phyloP scores from a whole-genome alignment of 441 rosid species.

The Populus tomentosa region DNA sequence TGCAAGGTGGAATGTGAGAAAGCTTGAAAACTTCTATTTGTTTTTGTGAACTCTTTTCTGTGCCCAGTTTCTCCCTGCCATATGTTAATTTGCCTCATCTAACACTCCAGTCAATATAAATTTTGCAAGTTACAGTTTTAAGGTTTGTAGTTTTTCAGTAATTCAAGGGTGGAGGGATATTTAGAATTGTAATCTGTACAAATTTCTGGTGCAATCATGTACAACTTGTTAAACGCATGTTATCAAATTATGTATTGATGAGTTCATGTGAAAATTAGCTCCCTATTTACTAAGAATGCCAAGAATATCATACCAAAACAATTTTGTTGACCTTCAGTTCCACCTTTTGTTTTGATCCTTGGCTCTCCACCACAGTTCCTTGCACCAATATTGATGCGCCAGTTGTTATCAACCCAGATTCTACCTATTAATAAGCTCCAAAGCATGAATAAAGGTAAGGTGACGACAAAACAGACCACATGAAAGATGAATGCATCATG shows the following conservation, averaged over 20 bases:
- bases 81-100: neutral
- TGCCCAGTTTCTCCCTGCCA: neutral
- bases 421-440: constrained; percentile 45
- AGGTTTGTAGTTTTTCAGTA: neutral
- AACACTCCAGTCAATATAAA: neutral
- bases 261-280: neutral
- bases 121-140: neutral
- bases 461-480: neutral
- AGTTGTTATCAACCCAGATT: constrained; percentile 68
- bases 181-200: neutral
- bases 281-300: constrained; percentile 2
- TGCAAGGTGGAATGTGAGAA: neutral
- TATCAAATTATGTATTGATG: neutral
- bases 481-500: neutral
- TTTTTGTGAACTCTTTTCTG: neutral
- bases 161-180: neutral
- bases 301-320: constrained; percentile 48
- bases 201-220: neutral
- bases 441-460: constrained; percentile 22
- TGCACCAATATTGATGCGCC: constrained; percentile 87
- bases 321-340: constrained; percentile 79
- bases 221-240: neutral
- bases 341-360: constrained; percentile 85
- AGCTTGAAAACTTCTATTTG: neutral
- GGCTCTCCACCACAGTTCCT: constrained; percentile 81